Conservation (phyloP, 225 moss, liverwort and hornwort species). For the Polytrichum commune region DNA sequence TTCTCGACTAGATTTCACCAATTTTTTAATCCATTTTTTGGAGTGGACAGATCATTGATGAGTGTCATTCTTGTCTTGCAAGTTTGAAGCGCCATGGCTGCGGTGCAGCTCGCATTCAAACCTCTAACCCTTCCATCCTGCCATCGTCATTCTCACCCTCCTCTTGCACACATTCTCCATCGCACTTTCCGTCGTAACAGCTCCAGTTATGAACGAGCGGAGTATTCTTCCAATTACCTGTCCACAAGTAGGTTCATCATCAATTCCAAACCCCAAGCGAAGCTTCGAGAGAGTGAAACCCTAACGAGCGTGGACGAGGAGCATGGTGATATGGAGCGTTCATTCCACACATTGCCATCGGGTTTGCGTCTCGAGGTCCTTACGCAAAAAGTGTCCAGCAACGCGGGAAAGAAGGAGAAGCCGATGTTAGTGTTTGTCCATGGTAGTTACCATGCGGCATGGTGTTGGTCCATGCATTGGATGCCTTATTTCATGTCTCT, state of each 20-base stretch:
- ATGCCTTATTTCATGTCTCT: conserved; percentile 73
- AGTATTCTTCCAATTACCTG: neutral
- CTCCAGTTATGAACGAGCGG: neutral
- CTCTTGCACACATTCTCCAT: neutral
- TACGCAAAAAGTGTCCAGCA: conserved; percentile 18
- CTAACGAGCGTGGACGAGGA: conserved; percentile 14
- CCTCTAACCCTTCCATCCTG: neutral
- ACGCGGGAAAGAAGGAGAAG: conserved; percentile 18
- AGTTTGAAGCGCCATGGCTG: conserved; percentile 1
- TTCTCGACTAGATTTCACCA: too few species aligned
- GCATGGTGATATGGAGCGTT: conserved; percentile 29
- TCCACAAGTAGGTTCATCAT: too few species aligned
- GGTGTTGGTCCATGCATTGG: conserved; percentile 87
- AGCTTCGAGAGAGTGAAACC: too few species aligned
- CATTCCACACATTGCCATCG: conserved; percentile 64
- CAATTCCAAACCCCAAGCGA: too few species aligned
- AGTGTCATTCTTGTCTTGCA: neutral
- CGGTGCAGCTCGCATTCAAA: neutral
- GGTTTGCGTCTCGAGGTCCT: conserved; percentile 79
- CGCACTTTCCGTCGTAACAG: neutral
- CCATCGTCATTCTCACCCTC: neutral
- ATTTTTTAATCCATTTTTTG: neutral
- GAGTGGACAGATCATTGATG: too few species aligned
- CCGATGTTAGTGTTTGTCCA: conserved; percentile 72
- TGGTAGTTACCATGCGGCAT: conserved; percentile 93